Percentiles rank a stretch among this genome's conserved stretches.
Evolutionary conservation across 2,329 filamentous ascomycete species (phyloP).

Genomic region (Aspergillus fumigatus): DNA sequence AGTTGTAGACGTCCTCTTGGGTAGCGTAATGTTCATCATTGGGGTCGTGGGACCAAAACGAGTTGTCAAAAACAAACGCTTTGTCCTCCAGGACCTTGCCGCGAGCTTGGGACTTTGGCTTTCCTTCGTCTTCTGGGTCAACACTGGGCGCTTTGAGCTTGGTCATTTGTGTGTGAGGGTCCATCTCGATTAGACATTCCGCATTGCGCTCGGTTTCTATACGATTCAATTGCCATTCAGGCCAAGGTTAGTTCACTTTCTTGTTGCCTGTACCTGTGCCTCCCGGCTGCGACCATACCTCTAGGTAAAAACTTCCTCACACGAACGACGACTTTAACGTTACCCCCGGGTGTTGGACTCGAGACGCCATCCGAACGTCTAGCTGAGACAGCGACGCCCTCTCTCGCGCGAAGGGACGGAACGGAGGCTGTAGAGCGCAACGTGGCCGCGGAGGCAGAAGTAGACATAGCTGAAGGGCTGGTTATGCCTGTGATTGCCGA

Average conservation of each 20-base stretch:
- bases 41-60: slow-evolving; percentile 90
- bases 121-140: slow-evolving; percentile 47
- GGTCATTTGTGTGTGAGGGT: slow-evolving; percentile 79
- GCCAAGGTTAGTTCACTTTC: background rate
- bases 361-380: slow-evolving; percentile 42
- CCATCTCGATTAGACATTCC: slow-evolving; percentile 86
- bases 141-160: slow-evolving; percentile 68
- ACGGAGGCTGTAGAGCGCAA: slow-evolving; percentile 66
- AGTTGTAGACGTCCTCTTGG: slow-evolving; percentile 91
- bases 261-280: background rate
- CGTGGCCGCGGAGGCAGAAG: slow-evolving; percentile 32
- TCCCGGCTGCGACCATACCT: slow-evolving; percentile 49
- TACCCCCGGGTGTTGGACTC: slow-evolving; percentile 60
- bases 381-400: slow-evolving; percentile 56
- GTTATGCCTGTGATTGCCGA: slow-evolving; percentile 34
- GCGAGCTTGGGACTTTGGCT: slow-evolving; percentile 59
- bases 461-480: slow-evolving; percentile 32
- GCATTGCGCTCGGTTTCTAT: slow-evolving; percentile 76
- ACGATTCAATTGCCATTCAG: background rate
- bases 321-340: slow-evolving; percentile 77
- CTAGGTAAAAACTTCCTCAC: slow-evolving; percentile 73
- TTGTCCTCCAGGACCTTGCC: slow-evolving; percentile 77
- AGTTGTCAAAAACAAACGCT: slow-evolving; percentile 92
- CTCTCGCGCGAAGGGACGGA: slow-evolving; percentile 69
- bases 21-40: slow-evolving; percentile 79